A percentile compares a stretch with the other conserved stretches of the same genome.
Conservation (phyloP, 139 green algal species). For the Tetraselmis chui region DNA sequence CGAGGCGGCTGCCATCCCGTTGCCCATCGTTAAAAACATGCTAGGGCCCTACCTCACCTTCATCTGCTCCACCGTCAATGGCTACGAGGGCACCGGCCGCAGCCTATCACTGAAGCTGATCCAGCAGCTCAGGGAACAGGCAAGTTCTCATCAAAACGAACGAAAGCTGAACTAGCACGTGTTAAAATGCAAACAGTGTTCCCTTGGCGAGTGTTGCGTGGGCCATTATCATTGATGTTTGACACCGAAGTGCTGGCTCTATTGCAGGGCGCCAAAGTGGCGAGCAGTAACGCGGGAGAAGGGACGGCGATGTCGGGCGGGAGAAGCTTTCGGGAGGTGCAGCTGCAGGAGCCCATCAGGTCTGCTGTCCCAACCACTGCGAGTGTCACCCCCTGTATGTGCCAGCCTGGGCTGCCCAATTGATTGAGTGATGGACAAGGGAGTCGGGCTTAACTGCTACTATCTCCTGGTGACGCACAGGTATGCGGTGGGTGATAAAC, state of each 20-base stretch:
- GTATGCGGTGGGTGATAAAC: conserved; percentile 79
- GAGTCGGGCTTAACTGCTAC: background rate
- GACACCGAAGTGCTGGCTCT: too few relatives aligned
- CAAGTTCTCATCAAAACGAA: background rate
- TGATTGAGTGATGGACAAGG: background rate
- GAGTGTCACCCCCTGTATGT: too few relatives aligned
- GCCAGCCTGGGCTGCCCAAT: too few relatives aligned
- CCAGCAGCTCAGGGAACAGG: conserved; percentile 73
- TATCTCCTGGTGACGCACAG: conserved; percentile 26
- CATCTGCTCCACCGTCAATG: conserved; percentile 93
- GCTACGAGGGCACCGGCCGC: conserved; percentile 94
- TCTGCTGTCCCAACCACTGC: conserved; percentile 25
- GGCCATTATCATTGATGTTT: too few relatives aligned
- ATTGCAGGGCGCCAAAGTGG: conserved; percentile 55
- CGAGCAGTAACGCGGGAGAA: conserved; percentile 37
- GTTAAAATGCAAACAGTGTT: too few relatives aligned
- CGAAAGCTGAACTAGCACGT: too few relatives aligned
- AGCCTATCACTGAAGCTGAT: conserved; percentile 94
- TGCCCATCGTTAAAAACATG: conserved; percentile 86
- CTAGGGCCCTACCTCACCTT: conserved; percentile 97
- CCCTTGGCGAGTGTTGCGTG: too few relatives aligned
- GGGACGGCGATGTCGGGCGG: conserved; percentile 32
- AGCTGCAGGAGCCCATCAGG: conserved; percentile 86
- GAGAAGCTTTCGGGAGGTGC: conserved; percentile 86
- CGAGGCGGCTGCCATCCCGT: conserved; percentile 89